A percentile compares a stretch with the other conserved stretches of the same genome.
These are phyloP conservation scores for Clonostachys rosea DNA, from an alignment of 2,329 filamentous ascomycete genomes.

Conservation along the genomic window DNA sequence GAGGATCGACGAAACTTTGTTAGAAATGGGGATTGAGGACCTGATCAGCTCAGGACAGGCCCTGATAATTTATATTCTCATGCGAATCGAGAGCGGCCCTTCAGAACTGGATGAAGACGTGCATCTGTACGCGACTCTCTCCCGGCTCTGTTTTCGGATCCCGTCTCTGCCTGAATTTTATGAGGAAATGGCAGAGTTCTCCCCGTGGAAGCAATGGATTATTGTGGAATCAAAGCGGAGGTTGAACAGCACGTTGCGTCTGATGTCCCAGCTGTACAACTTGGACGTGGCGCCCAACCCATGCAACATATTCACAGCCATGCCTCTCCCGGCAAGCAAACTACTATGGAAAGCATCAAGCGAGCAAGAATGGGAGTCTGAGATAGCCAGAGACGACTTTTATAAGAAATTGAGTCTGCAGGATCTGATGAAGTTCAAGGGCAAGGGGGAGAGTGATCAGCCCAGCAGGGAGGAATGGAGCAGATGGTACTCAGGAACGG, in stretches of 20 bases:
- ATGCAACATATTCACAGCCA: not conserved
- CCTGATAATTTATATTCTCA: not conserved
- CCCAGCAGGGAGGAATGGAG: conserved; percentile 1
- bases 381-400: not conserved
- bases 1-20: not conserved
- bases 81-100: not conserved
- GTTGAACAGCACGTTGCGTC: conserved; percentile 1
- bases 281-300: not conserved
- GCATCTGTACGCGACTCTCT: not conserved
- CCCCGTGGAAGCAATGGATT: conserved; percentile 2
- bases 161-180: not conserved
- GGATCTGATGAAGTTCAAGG: conserved; percentile 1
- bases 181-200: not conserved
- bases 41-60: not conserved
- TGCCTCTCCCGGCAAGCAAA: conserved; percentile 2
- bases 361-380: not conserved
- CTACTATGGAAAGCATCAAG: conserved; percentile 1
- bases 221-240: conserved; percentile 2
- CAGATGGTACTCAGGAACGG: conserved; percentile 1
- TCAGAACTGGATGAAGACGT: not conserved
- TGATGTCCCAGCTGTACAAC: conserved; percentile 1
- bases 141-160: not conserved
- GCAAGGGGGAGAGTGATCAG: not conserved
- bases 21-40: not conserved
- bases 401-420: not conserved